Base-by-base conservation (phyloP, 1,139 yeast genomes). In the Saccharomyces hybrid region DNA sequence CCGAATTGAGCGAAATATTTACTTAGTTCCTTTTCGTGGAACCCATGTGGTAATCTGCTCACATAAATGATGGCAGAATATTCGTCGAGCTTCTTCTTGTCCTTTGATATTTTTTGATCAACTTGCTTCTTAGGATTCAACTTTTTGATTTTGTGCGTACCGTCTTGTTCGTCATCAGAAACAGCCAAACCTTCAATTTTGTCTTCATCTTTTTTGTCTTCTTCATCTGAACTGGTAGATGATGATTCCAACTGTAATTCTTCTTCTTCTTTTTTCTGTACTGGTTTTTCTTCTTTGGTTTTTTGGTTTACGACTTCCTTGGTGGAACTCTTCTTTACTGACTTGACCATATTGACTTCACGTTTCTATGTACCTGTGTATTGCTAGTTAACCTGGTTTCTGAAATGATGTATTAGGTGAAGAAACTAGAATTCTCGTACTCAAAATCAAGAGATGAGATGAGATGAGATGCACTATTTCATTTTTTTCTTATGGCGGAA, bases 11-110 rank as follows among this genome's bases (percentile, higher is more conserved):
- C 73, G 69, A 93, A 93, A 73, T 93, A 93, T 65, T 81, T 79
- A 60, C 79, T 79, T 53, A 75, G 58, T 73, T 93, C 96, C 47
- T 74, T 76, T 72, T 93, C 98, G 66, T 89, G 85, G 75, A 93
- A 90, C 52, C 96, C 96, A 63, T 85, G 84, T 48, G 99, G 99
- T 62, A 93, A 79, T 70, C 98, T 83, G 53, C 98, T 97, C 49
- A 93, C 80, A 71, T 91, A 93, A 59, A 93, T 76, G 54, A 89
- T 88, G 44, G 95, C 95, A 42, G 73, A 71, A 16, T 68, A 68
- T 19, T 65, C 68, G 27, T 63, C 67, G 52, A 31, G 31, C 21
- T 29, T 48, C 26, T 31, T 28, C 14, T 28, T 31, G 44, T 28
- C 42, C 16, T 31, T 31, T n/a, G 29, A 31, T n/a, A 14, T 48